Percentiles rank a stretch among this genome's conserved stretches.
Conservation (phyloP, 2,329 filamentous ascomycete genomes). For the Stachybotrys chartarum region DNA sequence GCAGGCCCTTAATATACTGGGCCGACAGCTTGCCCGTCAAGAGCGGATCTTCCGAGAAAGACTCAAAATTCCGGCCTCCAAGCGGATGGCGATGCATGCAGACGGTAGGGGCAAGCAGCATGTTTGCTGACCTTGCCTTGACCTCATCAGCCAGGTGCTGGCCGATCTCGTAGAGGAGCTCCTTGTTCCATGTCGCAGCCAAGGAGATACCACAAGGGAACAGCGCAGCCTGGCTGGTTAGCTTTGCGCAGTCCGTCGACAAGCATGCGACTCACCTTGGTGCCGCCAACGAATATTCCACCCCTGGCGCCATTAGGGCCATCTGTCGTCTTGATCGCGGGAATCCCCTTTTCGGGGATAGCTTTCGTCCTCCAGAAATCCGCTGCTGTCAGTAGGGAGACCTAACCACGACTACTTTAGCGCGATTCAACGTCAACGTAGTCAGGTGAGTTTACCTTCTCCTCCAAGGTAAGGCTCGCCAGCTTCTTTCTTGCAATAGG, state of each 20-base stretch:
- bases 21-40: constrained; percentile 68
- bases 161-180: constrained; percentile 62
- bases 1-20: constrained; percentile 64
- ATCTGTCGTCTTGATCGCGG: constrained; percentile 60
- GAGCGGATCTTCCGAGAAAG: constrained; percentile 75
- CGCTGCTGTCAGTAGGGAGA: constrained; percentile 52
- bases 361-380: constrained; percentile 66
- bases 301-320: constrained; percentile 65
- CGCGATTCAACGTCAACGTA: not conserved
- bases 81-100: constrained; percentile 78
- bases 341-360: constrained; percentile 55
- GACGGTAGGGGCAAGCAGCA: constrained; percentile 70
- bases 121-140: constrained; percentile 65
- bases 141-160: constrained; percentile 64
- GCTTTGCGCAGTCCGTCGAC: not conserved
- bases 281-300: constrained; percentile 61
- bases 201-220: constrained; percentile 75
- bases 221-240: constrained; percentile 52
- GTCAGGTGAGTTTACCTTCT: constrained; percentile 38
- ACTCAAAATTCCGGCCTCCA: constrained; percentile 82
- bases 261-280: constrained; percentile 35
- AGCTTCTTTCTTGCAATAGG: constrained; percentile 41
- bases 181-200: constrained; percentile 71
- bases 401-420: constrained; percentile 23
- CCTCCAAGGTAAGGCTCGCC: constrained; percentile 43